These are phyloP conservation scores for Xylaria bambusicola DNA, from an alignment of 495 filamentous ascomycete species.

Conservation along the genomic window DNA sequence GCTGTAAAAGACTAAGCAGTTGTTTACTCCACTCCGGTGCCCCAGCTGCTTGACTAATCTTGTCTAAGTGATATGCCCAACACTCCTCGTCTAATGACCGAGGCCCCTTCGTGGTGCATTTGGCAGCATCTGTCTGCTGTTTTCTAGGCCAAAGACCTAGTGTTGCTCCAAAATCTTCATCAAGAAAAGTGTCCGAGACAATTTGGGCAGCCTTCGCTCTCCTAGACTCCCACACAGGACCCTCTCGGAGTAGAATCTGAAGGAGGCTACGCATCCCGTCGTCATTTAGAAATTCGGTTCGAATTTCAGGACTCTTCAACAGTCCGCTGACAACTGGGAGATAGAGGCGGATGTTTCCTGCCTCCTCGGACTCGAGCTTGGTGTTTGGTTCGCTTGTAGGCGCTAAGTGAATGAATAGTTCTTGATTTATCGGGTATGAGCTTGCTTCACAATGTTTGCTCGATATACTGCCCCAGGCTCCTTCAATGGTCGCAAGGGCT, in stretches of 20 bases:
- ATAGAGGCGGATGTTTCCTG: constrained; percentile 20
- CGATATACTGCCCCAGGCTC: constrained; percentile 40
- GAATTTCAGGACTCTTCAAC: constrained; percentile 45
- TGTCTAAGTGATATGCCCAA: constrained; percentile 42
- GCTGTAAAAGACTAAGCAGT: constrained; percentile 17
- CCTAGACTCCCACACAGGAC: constrained; percentile 40
- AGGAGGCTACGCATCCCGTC: constrained; percentile 50
- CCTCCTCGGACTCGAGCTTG: constrained; percentile 27
- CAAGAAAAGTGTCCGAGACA: constrained; percentile 61
- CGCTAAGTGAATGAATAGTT: constrained; percentile 34
- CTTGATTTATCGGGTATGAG: constrained; percentile 23
- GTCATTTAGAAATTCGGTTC: constrained; percentile 52
- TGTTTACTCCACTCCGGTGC: constrained; percentile 27
- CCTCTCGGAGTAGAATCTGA: constrained; percentile 41
- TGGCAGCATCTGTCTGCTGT: constrained; percentile 26
- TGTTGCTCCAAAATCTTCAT: constrained; percentile 57
- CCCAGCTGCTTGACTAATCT: constrained; percentile 20
- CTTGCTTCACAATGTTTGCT: constrained; percentile 28
- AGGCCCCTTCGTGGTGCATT: constrained; percentile 21
- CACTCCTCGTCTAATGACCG: constrained; percentile 34
- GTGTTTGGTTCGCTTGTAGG: constrained; percentile 26
- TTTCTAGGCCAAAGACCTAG: constrained; percentile 49
- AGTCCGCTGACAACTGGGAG: constrained; percentile 42
- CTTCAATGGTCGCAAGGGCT: constrained; percentile 52
- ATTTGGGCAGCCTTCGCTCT: constrained; percentile 51